A percentile compares a stretch with the other conserved stretches of the same genome.
Conservation (phyloP, 306 rosid species). For the Rosa rugosa region DNA sequence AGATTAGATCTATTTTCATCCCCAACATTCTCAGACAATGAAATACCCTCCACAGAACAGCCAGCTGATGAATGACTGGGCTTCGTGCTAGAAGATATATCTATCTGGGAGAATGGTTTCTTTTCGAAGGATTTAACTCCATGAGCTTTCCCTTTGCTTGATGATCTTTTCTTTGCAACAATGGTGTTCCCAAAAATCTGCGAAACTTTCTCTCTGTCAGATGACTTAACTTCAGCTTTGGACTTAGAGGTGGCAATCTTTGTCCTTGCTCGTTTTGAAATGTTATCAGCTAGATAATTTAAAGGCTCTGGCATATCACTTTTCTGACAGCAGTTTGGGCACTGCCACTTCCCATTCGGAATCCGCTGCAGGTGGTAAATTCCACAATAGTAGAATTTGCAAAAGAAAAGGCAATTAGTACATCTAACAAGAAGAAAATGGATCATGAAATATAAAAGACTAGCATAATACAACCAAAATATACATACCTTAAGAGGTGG, state of each 20-base stretch:
- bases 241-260: constrained; percentile 55
- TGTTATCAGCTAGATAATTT: constrained; percentile 51
- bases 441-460: constrained; percentile 2
- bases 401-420: constrained; percentile 15
- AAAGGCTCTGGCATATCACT: constrained; percentile 56
- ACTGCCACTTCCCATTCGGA: constrained; percentile 95
- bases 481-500: constrained; percentile 96
- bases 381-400: constrained; percentile 16
- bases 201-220: constrained; percentile 63
- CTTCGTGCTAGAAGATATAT: constrained; percentile 51
- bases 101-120: constrained; percentile 45
- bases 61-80: constrained; percentile 46
- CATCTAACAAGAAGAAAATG: constrained; percentile 15
- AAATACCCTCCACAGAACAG: constrained; percentile 47
- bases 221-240: constrained; percentile 57
- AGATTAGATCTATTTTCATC: constrained; percentile 43
- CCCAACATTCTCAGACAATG: constrained; percentile 52
- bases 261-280: constrained; percentile 93
- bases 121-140: constrained; percentile 49
- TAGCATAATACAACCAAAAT: constrained; percentile 18
- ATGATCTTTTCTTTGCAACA: constrained; percentile 81
- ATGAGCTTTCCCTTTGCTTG: constrained; percentile 68
- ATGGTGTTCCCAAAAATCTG: constrained; percentile 72
- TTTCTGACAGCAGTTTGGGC: constrained; percentile 81
- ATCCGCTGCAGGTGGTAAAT: constrained; percentile 69